Base-by-base conservation (phyloP, 116 monocot species). In the Papilionanthe hybrid region DNA sequence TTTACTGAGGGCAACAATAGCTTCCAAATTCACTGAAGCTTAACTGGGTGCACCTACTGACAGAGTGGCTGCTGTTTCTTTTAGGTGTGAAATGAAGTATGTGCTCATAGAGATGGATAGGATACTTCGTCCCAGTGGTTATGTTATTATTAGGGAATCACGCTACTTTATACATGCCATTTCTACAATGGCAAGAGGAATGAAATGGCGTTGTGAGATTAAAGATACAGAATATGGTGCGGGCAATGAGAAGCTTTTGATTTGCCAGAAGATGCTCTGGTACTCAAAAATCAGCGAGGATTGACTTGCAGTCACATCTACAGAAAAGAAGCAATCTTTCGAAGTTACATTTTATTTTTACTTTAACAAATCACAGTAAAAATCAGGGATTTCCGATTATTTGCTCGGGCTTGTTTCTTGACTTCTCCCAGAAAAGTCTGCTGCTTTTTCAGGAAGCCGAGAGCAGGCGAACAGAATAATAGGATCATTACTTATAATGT, bases 211-310 rank as follows among this genome's bases (percentile, higher is more conserved):
- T 47, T 96, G 96, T 53, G 83, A 88, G 81, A 91, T 87, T 65
- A 81, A 91, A 3, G 89, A 90, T 32, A 91, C 97, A 0, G 94
- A 94, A 41, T 88, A 98, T 75, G 83, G 77, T 47, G 69, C 79
- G 20, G 94, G 87, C 82, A 94, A 91, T 58, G 94, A 98, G 76
- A 94, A 98, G 85, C 75, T 98, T n/a, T 79, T 98, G 27, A 83
- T 98, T 27, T 98, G 97, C 81, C 91, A 92, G 85, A 98, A 98
- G 87, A 98, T 90, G 73, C 91, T 98, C 55, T 98, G 97, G 97
- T 90, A 87, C 74, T 80, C 92, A 18, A 96, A 91, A 66, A 73
- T 78, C 42, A 89, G 75, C 56, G 68, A 79, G 22, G 83, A 84
- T 43, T 82, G 65, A 79, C 0, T 11, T 42, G 7, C 6, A 28